A percentile compares a stretch with the other conserved stretches of the same genome.
Evolutionary conservation across 2,329 filamentous ascomycete species (phyloP).

Genomic region (Trichoderma brevicompactum): DNA sequence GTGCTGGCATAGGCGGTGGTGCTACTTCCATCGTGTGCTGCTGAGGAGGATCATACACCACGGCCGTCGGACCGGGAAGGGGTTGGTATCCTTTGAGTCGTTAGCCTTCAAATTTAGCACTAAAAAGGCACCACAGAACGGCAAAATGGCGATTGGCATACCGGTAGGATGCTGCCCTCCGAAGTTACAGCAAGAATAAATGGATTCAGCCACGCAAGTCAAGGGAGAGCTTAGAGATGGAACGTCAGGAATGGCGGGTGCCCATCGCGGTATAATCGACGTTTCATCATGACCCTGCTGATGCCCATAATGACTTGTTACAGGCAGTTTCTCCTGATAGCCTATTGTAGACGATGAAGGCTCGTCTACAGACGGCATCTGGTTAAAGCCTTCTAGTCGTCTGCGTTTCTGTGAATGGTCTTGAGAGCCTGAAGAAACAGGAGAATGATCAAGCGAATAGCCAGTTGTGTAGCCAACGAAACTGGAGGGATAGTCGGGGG

Average conservation of each 20-base stretch:
- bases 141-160: slow-evolving; percentile 34
- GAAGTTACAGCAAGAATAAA: slow-evolving; percentile 43
- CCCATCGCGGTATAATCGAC: slow-evolving; percentile 20
- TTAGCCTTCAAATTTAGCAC: neutral
- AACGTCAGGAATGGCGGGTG: slow-evolving; percentile 35
- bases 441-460: neutral
- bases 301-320: slow-evolving; percentile 33
- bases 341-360: slow-evolving; percentile 35
- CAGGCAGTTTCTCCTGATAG: slow-evolving; percentile 41
- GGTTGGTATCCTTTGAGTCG: slow-evolving; percentile 43
- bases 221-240: slow-evolving; percentile 36
- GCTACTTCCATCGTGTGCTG: slow-evolving; percentile 41
- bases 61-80: slow-evolving; percentile 35
- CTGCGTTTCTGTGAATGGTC: slow-evolving; percentile 41
- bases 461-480: neutral
- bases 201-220: slow-evolving; percentile 38
- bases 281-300: slow-evolving; percentile 28
- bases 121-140: neutral
- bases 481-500: slow-evolving; percentile 37
- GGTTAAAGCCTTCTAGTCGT: slow-evolving; percentile 37
- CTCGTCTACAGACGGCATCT: slow-evolving; percentile 37
- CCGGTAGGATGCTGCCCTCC: slow-evolving; percentile 38
- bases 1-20: slow-evolving; percentile 32
- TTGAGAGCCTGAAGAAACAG: slow-evolving; percentile 37
- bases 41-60: slow-evolving; percentile 39